phyloP scores from a whole-genome alignment of 306 rosid genomes.

The Abrus pulchellus region DNA sequence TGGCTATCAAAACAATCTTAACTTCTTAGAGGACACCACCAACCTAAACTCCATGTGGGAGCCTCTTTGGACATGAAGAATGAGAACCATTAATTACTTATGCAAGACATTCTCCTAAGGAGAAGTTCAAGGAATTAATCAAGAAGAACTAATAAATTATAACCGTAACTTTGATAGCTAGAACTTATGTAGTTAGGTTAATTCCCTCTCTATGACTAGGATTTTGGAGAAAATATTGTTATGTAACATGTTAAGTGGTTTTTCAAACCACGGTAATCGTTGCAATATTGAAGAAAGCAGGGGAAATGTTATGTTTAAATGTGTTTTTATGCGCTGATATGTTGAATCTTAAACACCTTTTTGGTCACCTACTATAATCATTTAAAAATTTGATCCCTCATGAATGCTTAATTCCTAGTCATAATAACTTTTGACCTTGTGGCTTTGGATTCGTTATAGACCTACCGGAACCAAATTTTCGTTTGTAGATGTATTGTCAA shows the following conservation, averaged over 20 bases:
- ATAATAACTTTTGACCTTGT: slow-evolving; percentile 68
- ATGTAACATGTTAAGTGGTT: slow-evolving; percentile 11
- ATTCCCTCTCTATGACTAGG: slow-evolving; percentile 31
- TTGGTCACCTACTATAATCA: slow-evolving; percentile 69
- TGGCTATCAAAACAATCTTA: slow-evolving; percentile 54
- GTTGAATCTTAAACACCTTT: slow-evolving; percentile 50
- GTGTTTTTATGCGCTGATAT: slow-evolving; percentile 38
- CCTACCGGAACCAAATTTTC: slow-evolving; percentile 18
- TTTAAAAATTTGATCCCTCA: slow-evolving; percentile 43
- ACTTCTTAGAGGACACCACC: slow-evolving; percentile 66
- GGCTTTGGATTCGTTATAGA: slow-evolving; percentile 49
- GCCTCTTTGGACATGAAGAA: slow-evolving; percentile 78
- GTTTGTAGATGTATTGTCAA: slow-evolving; percentile 25
- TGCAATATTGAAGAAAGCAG: slow-evolving; percentile 38
- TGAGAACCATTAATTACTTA: slow-evolving; percentile 13
- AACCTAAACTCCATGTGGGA: slow-evolving; percentile 67
- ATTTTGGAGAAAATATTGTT: slow-evolving; percentile 33
- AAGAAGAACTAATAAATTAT: slow-evolving; percentile 34
- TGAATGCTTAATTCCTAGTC: slow-evolving; percentile 50
- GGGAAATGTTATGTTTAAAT: slow-evolving; percentile 1
- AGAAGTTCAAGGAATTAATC: slow-evolving; percentile 54
- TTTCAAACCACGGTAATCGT: slow-evolving; percentile 40
- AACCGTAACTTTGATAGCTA: slow-evolving; percentile 34
- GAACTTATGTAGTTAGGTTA: slow-evolving; percentile 26
- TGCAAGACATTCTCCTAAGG: slow-evolving; percentile 71